These are phyloP conservation scores for Trypanosoma brucei DNA, from an alignment of 208 protist species.

Conservation along the genomic window DNA sequence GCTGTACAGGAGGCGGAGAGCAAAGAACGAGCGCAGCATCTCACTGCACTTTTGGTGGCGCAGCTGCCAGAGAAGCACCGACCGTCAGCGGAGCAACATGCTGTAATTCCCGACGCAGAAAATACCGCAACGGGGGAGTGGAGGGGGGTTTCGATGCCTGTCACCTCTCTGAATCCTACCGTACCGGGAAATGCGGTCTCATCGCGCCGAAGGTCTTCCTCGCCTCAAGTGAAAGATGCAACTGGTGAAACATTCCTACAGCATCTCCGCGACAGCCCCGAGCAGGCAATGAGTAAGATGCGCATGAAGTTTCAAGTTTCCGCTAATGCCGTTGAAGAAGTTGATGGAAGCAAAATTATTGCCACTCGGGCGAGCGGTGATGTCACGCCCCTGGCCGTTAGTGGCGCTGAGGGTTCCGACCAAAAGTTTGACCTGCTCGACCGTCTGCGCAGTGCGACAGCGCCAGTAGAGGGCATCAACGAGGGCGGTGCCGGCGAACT, in stretches of 20 bases:
- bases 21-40: slow-evolving; percentile 46
- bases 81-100: background rate
- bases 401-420: background rate
- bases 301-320: slow-evolving; percentile 37
- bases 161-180: background rate
- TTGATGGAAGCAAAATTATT: background rate
- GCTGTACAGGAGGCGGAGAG: slow-evolving; percentile 31
- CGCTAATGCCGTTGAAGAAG: slow-evolving; percentile 6
- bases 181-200: background rate
- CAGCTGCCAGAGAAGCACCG: slow-evolving; percentile 20
- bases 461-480: background rate
- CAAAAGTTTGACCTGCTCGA: slow-evolving; percentile 5
- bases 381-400: background rate
- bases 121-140: background rate
- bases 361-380: background rate
- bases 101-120: background rate
- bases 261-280: slow-evolving; percentile 38
- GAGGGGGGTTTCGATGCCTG: slow-evolving; percentile 8
- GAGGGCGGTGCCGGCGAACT: background rate
- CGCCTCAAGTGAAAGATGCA: slow-evolving; percentile 3
- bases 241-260: slow-evolving; percentile 29
- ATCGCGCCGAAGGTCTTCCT: background rate
- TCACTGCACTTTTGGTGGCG: slow-evolving; percentile 52
- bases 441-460: slow-evolving; percentile 8
- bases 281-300: slow-evolving; percentile 48